Conservation (phyloP, 192 early-diverging fungal genomes). For the Coemansia sp. region DNA sequence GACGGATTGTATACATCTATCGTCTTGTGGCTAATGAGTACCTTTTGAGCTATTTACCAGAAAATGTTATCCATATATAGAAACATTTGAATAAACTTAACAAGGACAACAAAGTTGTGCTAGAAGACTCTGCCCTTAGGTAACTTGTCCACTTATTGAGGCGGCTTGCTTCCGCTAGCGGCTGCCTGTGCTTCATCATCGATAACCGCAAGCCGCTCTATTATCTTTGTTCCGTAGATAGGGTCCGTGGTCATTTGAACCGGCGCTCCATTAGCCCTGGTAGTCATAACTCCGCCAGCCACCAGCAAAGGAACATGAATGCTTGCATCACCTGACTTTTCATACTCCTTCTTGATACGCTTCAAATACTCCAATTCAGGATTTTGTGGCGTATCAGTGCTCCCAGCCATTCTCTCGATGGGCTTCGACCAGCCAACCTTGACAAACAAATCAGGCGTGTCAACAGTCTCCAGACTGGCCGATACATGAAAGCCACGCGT, state of each 20-base stretch:
- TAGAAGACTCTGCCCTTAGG: too few relatives aligned
- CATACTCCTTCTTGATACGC: neutral
- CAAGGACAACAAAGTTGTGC: too few relatives aligned
- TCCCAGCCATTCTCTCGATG: neutral
- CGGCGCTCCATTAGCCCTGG: neutral
- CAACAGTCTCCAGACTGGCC: neutral
- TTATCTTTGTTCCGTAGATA: too few relatives aligned
- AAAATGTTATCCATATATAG: too few relatives aligned
- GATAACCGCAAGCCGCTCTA: too few relatives aligned
- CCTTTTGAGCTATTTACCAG: neutral
- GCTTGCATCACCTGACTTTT: neutral
- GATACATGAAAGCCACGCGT: slow-evolving; percentile 4
- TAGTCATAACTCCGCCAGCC: neutral
- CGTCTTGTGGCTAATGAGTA: neutral
- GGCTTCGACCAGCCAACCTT: neutral
- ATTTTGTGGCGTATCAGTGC: neutral
- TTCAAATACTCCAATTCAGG: neutral
- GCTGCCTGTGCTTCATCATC: too few relatives aligned
- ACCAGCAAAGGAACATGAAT: neutral
- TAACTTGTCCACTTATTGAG: too few relatives aligned
- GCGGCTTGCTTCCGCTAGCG: too few relatives aligned
- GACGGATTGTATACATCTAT: too few relatives aligned
- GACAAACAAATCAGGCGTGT: neutral
- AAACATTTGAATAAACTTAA: too few relatives aligned
- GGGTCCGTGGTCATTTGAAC: too few relatives aligned